Evolutionary conservation across 495 filamentous ascomycete genomes (phyloP).

Genomic region (Penicillium dipodomyicola): DNA sequence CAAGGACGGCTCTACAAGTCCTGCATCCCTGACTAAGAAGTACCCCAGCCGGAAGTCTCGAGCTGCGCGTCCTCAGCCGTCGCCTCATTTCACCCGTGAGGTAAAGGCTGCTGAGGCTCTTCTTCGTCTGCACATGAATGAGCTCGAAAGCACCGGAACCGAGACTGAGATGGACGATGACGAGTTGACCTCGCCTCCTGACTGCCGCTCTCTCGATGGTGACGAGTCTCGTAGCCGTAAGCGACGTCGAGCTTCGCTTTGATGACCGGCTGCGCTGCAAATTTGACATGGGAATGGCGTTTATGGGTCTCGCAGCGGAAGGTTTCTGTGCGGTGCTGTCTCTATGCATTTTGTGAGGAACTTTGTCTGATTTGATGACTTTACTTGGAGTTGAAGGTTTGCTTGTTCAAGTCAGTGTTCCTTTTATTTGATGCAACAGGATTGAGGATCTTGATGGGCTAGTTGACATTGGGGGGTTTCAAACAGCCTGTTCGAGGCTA

Average conservation of each 20-base stretch:
- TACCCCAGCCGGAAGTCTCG: constrained; percentile 7
- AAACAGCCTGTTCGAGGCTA: not conserved
- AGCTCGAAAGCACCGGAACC: constrained; percentile 21
- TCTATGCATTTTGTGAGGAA: constrained; percentile 8
- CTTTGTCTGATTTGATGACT: not conserved
- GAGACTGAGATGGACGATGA: constrained; percentile 15
- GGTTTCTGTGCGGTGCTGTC: not conserved
- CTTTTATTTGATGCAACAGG: not conserved
- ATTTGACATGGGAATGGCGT: not conserved
- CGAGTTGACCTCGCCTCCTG: constrained; percentile 5
- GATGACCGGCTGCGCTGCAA: not conserved
- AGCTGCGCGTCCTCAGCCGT: not conserved
- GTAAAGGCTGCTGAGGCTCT: constrained; percentile 58
- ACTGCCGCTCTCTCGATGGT: not conserved
- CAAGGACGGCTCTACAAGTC: not conserved
- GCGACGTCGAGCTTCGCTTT: constrained; percentile 27
- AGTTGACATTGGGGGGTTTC: not conserved
- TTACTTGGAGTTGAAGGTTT: constrained; percentile 1
- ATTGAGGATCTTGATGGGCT: not conserved
- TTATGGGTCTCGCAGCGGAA: constrained; percentile 1
- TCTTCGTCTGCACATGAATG: constrained; percentile 53
- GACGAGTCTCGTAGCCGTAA: constrained; percentile 5
- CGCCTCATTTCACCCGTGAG: constrained; percentile 30
- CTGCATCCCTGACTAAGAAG: constrained; percentile 9
- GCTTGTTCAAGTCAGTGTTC: not conserved